These are phyloP conservation scores for Penicillium antarcticum DNA, from an alignment of 495 filamentous ascomycete genomes.

Conservation along the genomic window DNA sequence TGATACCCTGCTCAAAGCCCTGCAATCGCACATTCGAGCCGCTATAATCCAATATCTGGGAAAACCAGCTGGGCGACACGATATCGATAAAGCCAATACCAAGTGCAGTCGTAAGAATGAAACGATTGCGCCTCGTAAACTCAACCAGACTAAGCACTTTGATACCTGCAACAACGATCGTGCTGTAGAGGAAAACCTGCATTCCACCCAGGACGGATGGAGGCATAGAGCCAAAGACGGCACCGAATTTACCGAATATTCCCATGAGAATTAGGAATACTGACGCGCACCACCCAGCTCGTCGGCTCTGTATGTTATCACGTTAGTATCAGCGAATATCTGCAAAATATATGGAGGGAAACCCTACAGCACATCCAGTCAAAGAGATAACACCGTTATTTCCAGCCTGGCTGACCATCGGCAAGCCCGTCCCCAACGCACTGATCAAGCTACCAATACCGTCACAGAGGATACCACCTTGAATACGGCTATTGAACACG, in stretches of 20 bases:
- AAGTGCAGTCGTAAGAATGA: conserved; percentile 73
- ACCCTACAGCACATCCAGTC: conserved; percentile 69
- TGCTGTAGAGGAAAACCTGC: conserved; percentile 81
- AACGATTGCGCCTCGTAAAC: conserved; percentile 77
- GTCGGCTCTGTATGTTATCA: conserved; percentile 20
- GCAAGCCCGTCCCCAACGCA: conserved; percentile 70
- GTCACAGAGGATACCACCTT: conserved; percentile 79
- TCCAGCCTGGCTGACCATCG: conserved; percentile 71
- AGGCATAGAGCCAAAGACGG: conserved; percentile 75
- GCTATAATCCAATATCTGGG: conserved; percentile 61
- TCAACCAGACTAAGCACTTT: conserved; percentile 69
- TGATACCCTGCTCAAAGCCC: conserved; percentile 77
- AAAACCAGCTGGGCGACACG: conserved; percentile 68
- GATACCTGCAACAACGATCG: conserved; percentile 77
- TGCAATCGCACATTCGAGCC: conserved; percentile 62
- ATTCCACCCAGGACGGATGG: conserved; percentile 78
- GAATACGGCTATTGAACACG: conserved; percentile 77
- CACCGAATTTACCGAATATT: conserved; percentile 82
- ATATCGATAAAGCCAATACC: conserved; percentile 74
- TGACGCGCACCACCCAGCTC: conserved; percentile 46
- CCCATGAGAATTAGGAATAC: conserved; percentile 76
- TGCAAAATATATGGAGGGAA: conserved; percentile 16
- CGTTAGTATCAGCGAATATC: neutral
- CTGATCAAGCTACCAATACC: conserved; percentile 75
- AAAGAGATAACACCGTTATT: conserved; percentile 86